Evolutionary conservation across 1,284 basidiomycete species (phyloP), one percentile per base, ranked within the genome.

Genomic region (Meira miltonrushii): DNA sequence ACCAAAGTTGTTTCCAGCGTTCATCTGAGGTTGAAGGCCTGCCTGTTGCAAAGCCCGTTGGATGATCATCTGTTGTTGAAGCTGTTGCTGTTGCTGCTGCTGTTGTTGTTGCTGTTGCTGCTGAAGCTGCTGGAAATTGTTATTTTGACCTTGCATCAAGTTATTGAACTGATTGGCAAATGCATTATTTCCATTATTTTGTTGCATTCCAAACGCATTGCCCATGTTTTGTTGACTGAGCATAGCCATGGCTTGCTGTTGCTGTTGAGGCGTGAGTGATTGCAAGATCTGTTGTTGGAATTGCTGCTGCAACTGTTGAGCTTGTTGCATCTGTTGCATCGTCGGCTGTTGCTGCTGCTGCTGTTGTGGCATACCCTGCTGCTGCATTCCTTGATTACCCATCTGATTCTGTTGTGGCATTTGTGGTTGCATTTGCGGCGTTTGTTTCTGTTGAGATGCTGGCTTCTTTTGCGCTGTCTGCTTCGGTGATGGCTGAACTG

Each of bases 351-450:
- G 17, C 25, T 50, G 47, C 47, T 50, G 47, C 47, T 50, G 43
- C 9, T 44, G 43, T 44, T 44, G 43, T 17, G 17, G 43, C 52
- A 46, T 17, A 19, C 47, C 38, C 13, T 43, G 52, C 39, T 54
- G 52, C 11, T 54, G 25, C 37, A 52, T 33, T 15, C 9, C 17
- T 41, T 54, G 52, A 21, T 51, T 37, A 9, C 6, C 39, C 52
- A 17, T 54, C 23, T 54, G 19, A 28, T 57, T 46, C 40, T 19
- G 39, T 33, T 55, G 54, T 17, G 44, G 54, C 43, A 50, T 46
- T 28, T 57, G 55, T 23, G 48, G 55, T 17, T 25, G 43, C 3
- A 17, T 11, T 37, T 51, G 49, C 49, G 25, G 49, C 7, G 25
- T 23, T 37, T 51, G 49, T 37, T 51, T 23, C 9, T 23, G n/a